These are phyloP conservation scores for Aureoboletus auriporus DNA, from an alignment of 768 basidiomycete genomes.

Conservation along the genomic window DNA sequence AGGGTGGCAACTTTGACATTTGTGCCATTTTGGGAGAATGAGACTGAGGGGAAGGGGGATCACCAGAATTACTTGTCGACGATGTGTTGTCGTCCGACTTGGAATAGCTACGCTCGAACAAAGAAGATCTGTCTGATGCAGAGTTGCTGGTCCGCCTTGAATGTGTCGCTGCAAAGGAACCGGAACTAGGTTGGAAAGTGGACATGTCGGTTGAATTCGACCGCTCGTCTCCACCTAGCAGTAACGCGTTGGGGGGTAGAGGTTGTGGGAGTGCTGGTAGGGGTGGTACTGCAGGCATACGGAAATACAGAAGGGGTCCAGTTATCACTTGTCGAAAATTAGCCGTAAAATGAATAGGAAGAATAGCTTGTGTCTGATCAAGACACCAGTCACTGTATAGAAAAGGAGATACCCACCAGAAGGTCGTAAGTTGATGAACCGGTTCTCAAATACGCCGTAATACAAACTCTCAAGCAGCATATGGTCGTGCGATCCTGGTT, in stretches of 20 bases:
- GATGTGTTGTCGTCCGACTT: slow-evolving; percentile 23
- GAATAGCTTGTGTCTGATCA: slow-evolving; percentile 43
- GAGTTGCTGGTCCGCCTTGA: slow-evolving; percentile 33
- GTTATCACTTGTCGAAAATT: slow-evolving; percentile 64
- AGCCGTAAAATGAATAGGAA: slow-evolving; percentile 67
- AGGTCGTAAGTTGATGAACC: slow-evolving; percentile 69
- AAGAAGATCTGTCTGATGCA: slow-evolving; percentile 26
- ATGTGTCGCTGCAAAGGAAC: slow-evolving; percentile 51
- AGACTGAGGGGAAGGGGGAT: slow-evolving; percentile 19
- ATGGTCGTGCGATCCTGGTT: slow-evolving; percentile 56
- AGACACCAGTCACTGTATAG: background rate
- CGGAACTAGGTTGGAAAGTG: slow-evolving; percentile 37
- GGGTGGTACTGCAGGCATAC: slow-evolving; percentile 70
- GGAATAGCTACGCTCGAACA: slow-evolving; percentile 28
- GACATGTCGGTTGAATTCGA: slow-evolving; percentile 10
- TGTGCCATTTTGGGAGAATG: slow-evolving; percentile 8
- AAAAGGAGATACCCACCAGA: slow-evolving; percentile 44
- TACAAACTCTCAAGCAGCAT: slow-evolving; percentile 65
- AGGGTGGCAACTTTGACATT: slow-evolving; percentile 28
- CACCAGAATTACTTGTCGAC: slow-evolving; percentile 17
- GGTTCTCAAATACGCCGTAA: slow-evolving; percentile 61
- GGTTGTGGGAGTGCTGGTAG: slow-evolving; percentile 41
- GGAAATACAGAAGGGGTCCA: slow-evolving; percentile 58
- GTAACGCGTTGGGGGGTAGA: slow-evolving; percentile 23
- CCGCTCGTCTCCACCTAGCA: slow-evolving; percentile 20